Base-by-base conservation (phyloP, 805 yeast species). In the Grigorovia transvaalensis region DNA sequence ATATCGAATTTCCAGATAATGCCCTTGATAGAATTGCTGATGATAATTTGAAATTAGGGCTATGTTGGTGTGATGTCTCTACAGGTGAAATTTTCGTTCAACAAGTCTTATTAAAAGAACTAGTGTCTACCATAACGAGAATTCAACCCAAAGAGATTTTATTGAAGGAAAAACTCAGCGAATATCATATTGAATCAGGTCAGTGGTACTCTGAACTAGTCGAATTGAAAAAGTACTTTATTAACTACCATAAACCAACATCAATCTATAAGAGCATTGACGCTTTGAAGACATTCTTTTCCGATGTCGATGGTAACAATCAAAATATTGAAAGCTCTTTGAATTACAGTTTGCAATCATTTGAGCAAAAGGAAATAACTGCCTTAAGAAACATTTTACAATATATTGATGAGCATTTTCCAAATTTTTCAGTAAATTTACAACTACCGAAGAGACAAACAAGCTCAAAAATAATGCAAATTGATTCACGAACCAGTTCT, bases 61-160 rank as follows among this genome's bases (percentile, higher is more conserved):
- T 93, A 1, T 76, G 89, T 30, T 93, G 98, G 98, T 78, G 84
- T 45, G 99, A 93, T 68, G 72, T 91, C 0, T 84, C 93, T 0
- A 80, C 91, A 1, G 97, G 98, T 0, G 81, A 81, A 20, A 78
- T 88, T 46, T 80, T 74, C 59, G 85, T 84, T 2, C 87, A 88
- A 60, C 78, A 79, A 47, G 79, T 87, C 0, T 74, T 76, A 0
- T 61, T 83, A 19, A 76, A 73, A 5, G 83, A 81, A 27, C 67
- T 90, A 2, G 74, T 82, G 48, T 77, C 93, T 6, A 88, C 88
- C 44, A 70, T 93, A 1, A 74, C 91, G 0, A 74, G 97, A 53
- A 81, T 93, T 7, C 75, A 75, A 47, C 98, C 99, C 0, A 77
- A 82, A 41, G 99, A 91, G 59, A 79, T 91, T 13, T 60, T 91